Evolutionary conservation across 768 basidiomycete genomes (phyloP), one percentile per base, ranked within the genome.

Genomic region (Leccinum uliginosum): DNA sequence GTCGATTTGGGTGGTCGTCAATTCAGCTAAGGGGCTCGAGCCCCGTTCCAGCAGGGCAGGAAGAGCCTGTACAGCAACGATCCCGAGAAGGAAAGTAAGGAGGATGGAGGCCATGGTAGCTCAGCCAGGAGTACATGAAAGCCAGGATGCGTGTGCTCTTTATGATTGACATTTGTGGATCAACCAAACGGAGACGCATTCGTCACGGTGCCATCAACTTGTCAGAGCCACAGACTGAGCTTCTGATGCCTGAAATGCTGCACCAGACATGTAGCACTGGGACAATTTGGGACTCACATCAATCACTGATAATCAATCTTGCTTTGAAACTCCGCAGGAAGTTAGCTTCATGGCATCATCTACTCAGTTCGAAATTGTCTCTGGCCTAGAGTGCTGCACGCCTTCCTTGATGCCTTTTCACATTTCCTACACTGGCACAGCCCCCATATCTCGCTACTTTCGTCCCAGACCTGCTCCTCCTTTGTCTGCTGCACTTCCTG

Each of bases 341-440:
- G n/a, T 9, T 15, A 17, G 19, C 19, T 46, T 46, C 15, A 47
- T 24, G 46, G 9, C 14, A 26, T 15, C 48, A 23, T 10, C 46
- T 8, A 27, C 29, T 65, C 56, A 44, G 23, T 53, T 65, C 45
- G 65, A 72, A 58, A 65, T 72, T 34, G 55, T 40, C n/a, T 51
- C 62, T 29, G 56, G 21, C 12, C 58, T 60, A 61, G 80, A 10
- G 67, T 73, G n/a, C 56, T 83, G 81, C 48, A 75, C 72, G 3
- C 89, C 88, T 1, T 79, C 85, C 65, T 78, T 94, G 29, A 91
- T 94, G 88, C 91, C 91, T 5, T 93, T 94, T 60, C 83, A 87
- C 62, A 84, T 93, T 48, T 71, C 77, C 12, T 83, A 91, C 69
- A 75, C 79, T 10, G 91, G 91, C 0, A 78, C 79, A 19, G 90